These are phyloP conservation scores for Apophysomyces sp. DNA, from an alignment of 371 early-diverging fungal species.

Conservation along the genomic window DNA sequence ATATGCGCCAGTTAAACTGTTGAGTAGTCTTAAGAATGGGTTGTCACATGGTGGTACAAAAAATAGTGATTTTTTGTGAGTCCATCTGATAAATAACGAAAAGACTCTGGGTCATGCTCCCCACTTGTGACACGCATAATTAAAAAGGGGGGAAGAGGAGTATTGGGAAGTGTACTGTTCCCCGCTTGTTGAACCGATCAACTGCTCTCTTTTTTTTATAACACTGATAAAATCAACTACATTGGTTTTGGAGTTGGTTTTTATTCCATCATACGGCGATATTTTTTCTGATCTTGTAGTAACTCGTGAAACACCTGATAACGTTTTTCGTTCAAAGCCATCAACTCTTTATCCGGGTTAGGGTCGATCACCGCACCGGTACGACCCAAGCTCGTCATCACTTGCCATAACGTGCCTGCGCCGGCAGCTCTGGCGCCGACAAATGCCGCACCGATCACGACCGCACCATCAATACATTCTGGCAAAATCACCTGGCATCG, in stretches of 20 bases:
- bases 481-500: constrained; percentile 59
- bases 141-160: neutral
- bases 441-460: constrained; percentile 72
- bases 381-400: constrained; percentile 58
- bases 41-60: neutral
- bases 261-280: constrained; percentile 59
- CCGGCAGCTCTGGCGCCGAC: constrained; percentile 64
- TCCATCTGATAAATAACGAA: constrained; percentile 1
- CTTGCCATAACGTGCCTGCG: constrained; percentile 42
- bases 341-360: constrained; percentile 22
- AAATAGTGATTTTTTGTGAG: neutral
- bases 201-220: no score
- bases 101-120: neutral
- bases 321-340: constrained; percentile 49
- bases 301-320: constrained; percentile 59
- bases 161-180: neutral
- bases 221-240: no score
- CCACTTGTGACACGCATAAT: neutral
- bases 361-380: constrained; percentile 58
- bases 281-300: constrained; percentile 58
- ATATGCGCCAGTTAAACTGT: no score
- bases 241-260: no score
- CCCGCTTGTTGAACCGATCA: neutral
- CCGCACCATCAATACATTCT: constrained; percentile 60
- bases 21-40: no score